Evolutionary conservation across 2,329 filamentous ascomycete species (phyloP).

Genomic region (Microcera coccophila): DNA sequence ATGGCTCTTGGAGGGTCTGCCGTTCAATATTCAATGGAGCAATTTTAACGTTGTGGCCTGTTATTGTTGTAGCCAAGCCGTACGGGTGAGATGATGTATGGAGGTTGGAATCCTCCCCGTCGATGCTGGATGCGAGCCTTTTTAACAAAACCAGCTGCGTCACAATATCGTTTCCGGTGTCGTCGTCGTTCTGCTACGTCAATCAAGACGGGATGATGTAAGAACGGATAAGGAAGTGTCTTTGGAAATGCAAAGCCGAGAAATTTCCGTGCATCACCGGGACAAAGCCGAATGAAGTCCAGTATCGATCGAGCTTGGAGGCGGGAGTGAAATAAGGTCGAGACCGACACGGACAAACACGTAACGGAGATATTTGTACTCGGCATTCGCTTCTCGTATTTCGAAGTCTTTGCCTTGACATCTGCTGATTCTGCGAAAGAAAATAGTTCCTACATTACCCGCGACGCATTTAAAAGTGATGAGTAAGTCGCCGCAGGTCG

Average conservation of each 20-base stretch:
- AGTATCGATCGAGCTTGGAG: too few species aligned
- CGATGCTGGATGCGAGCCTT: slow-evolving; percentile 22
- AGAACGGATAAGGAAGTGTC: not conserved
- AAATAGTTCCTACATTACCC: not conserved
- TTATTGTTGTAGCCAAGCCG: slow-evolving; percentile 1
- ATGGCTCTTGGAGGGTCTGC: not conserved
- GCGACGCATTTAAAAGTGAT: not conserved
- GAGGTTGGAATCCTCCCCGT: too few species aligned
- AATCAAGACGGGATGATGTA: not conserved
- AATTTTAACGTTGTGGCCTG: not conserved
- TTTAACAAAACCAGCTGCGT: too few species aligned
- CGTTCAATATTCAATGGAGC: not conserved
- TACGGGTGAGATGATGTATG: slow-evolving; percentile 5
- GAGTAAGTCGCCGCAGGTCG: not conserved
- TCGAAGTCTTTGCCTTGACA: not conserved
- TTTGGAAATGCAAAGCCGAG: slow-evolving; percentile 26
- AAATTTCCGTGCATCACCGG: slow-evolving; percentile 25
- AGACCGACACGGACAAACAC: too few species aligned
- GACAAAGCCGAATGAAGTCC: slow-evolving; percentile 13
- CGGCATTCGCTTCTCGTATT: not conserved
- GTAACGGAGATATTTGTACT: slow-evolving; percentile 4
- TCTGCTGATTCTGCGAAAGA: slow-evolving; percentile 2
- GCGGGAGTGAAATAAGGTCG: too few species aligned
- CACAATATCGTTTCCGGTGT: not conserved
- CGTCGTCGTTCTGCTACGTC: too few species aligned